Evolutionary conservation across 2,329 filamentous ascomycete genomes (phyloP), one percentile per base, ranked within the genome.

Genomic region (Calonectria hawksworthii): DNA sequence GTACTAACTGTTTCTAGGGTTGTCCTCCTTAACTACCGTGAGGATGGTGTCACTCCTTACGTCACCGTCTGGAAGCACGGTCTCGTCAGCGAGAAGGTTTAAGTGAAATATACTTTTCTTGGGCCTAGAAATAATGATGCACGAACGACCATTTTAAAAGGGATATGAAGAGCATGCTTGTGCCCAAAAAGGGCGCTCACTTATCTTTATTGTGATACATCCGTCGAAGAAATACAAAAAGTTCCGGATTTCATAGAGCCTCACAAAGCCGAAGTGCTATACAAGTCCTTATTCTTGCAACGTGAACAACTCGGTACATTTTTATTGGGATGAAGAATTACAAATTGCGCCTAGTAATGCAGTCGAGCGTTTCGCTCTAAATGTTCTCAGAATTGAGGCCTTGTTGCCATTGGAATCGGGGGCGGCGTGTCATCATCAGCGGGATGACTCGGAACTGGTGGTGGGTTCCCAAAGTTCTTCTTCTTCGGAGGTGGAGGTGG

Each of bases 1-100:
- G 41, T 64, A 73, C 76, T 78, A 41, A 75, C 70, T 70, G 65
- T 34, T 8, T 38, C 32, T 14, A 96, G 94, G 93, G 90, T 98
- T 82, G 90, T 96, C 79, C 94, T 98, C 80, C 94, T 98, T 85
- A 98, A 98, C 92, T 99, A 98, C 92, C 96, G 97, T 83, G 96
- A 98, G 86, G 97, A 99, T 83, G 97, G 97, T 86, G 87, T 94
- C 81, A 99, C 96, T 71, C 97, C 97, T 75, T 99, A 91, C 85
- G 90, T 98, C 83, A 94, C 92, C 80, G 89, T 98, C 89, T 99
- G 96, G 96, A 98, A 99, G 93, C 94, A 98, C 89, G 97, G 96
- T 84, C 88, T 99, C 79, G 90, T 89, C 82, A 93, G 94, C 89
- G 93, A 92, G 90, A 99, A 99, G 95, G 96, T 99, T 82, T 99